Evolutionary conservation across 768 basidiomycete genomes (phyloP).

Genomic region (Suillus tomentosus): DNA sequence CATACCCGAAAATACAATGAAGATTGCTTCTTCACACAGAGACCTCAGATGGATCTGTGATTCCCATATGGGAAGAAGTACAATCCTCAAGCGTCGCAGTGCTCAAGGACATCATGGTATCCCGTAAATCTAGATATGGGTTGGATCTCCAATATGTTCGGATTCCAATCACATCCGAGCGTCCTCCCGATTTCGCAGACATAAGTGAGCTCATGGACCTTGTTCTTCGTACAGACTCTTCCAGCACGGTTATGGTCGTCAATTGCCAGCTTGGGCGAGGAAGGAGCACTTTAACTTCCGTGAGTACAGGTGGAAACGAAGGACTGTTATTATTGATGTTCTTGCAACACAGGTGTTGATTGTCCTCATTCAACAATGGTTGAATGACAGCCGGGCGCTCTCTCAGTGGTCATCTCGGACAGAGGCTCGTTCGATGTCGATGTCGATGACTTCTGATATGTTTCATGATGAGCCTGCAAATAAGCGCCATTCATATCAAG

Average conservation of each 20-base stretch:
- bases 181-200: constrained; percentile 72
- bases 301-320: constrained; percentile 34
- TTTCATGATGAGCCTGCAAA: constrained; percentile 28
- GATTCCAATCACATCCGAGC: constrained; percentile 93
- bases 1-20: constrained; percentile 2
- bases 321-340: background rate
- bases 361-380: constrained; percentile 83
- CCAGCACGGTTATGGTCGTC: constrained; percentile 80
- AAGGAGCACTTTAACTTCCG: constrained; percentile 88
- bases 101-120: constrained; percentile 85
- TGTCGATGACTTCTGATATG: constrained; percentile 37
- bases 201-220: constrained; percentile 78
- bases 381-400: constrained; percentile 42
- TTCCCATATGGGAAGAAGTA: constrained; percentile 95
- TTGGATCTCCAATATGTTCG: constrained; percentile 77
- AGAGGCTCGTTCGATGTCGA: constrained; percentile 44
- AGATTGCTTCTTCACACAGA: constrained; percentile 91
- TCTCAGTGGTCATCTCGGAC: constrained; percentile 34
- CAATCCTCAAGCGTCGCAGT: constrained; percentile 70
- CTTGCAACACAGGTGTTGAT: constrained; percentile 63
- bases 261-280: constrained; percentile 96
- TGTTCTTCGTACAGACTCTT: constrained; percentile 66
- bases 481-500: constrained; percentile 70
- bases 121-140: constrained; percentile 44
- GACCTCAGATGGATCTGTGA: constrained; percentile 80